Percentiles rank a stretch among this genome's conserved stretches.
phyloP scores from a whole-genome alignment of 2,329 filamentous ascomycete species.

The Cladorrhinum sp. region DNA sequence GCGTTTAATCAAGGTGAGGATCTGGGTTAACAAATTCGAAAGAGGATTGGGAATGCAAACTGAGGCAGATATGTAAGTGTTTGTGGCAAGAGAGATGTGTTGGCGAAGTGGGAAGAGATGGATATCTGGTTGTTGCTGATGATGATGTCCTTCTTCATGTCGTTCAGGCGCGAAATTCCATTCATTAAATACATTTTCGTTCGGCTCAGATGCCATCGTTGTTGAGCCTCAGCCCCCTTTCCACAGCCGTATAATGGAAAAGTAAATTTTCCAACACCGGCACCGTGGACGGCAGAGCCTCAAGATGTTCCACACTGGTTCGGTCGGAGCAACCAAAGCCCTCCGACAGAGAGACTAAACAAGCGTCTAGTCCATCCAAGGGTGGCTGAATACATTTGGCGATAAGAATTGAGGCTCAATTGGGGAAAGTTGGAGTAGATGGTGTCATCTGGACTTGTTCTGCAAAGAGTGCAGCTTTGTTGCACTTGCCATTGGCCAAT shows the following conservation, averaged over 20 bases:
- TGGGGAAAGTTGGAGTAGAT: not conserved
- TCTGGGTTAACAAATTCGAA: no score
- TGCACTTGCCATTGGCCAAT: not conserved
- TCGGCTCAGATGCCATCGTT: not conserved
- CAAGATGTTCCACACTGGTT: not conserved
- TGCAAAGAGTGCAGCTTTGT: not conserved
- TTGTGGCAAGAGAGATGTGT: not conserved
- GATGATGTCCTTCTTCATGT: not conserved
- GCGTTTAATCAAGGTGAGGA: no score
- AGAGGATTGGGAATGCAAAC: no score
- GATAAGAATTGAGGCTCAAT: not conserved
- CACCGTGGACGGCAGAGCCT: conserved; percentile 5
- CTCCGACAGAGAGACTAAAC: not conserved
- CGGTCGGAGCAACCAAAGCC: conserved; percentile 2
- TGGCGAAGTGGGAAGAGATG: not conserved
- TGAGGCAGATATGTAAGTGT: no score
- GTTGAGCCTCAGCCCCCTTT: not conserved
- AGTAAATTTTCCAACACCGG: not conserved
- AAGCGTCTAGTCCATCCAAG: not conserved
- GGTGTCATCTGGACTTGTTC: not conserved
- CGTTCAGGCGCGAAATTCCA: not conserved
- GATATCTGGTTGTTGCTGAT: not conserved
- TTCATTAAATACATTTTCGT: conserved; percentile 5
- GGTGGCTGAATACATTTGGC: not conserved
- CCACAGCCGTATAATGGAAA: not conserved